These are phyloP conservation scores for Canavalia gladiata DNA, from an alignment of 306 rosid genomes.

Conservation along the genomic window DNA sequence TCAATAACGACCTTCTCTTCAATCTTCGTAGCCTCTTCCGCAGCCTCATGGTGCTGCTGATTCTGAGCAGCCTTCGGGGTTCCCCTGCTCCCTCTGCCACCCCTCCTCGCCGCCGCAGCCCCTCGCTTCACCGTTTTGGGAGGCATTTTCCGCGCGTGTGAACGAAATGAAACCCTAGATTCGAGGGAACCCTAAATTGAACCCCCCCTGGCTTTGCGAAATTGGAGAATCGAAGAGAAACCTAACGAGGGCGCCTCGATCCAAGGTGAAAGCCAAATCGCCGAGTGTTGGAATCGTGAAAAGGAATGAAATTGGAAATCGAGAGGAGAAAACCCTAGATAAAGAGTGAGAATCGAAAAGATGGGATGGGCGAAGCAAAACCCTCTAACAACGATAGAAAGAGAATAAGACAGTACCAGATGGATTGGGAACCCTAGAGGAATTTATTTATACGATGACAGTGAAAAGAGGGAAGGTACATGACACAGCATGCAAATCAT, in stretches of 20 bases:
- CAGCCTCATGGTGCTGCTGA: constrained; percentile 56
- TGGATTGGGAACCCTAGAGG: background rate
- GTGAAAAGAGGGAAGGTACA: no score
- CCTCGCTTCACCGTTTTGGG: constrained; percentile 92
- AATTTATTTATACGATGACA: background rate
- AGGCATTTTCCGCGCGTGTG: constrained; percentile 63
- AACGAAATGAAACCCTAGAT: constrained; percentile 30
- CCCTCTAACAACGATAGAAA: background rate
- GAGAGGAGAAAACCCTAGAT: no score
- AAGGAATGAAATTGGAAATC: no score
- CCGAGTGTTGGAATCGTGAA: no score
- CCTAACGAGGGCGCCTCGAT: background rate
- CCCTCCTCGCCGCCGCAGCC: constrained; percentile 62
- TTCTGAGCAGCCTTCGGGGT: constrained; percentile 64
- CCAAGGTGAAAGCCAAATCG: background rate
- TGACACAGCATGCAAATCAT: no score
- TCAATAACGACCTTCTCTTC: constrained; percentile 57
- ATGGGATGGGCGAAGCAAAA: background rate
- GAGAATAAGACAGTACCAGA: background rate
- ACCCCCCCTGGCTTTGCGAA: background rate
- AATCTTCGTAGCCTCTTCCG: constrained; percentile 51
- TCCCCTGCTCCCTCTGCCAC: constrained; percentile 66
- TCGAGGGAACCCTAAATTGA: constrained; percentile 17
- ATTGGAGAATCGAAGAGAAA: background rate
- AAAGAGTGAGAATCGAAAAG: background rate